phyloP scores from a whole-genome alignment of 805 yeast genomes.

The Saccharomycopsis sp. region DNA sequence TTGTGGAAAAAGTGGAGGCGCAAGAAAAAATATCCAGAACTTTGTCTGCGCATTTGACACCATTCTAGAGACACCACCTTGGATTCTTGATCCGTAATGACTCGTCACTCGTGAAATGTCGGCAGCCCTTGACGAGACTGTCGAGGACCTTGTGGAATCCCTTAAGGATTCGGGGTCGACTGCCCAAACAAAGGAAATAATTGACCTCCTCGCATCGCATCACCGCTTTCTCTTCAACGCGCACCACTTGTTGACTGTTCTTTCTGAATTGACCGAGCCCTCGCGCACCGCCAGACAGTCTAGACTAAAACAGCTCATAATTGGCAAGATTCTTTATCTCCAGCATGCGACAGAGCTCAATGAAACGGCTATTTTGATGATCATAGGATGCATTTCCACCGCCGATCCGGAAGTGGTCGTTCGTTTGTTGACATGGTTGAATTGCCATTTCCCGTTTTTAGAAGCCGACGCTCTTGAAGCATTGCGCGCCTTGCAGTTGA shows the following conservation, averaged over 20 bases:
- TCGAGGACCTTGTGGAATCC: background rate
- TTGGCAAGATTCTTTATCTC: background rate
- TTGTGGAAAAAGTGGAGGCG: too few species aligned
- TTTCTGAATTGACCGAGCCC: background rate
- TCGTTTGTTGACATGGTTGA: background rate
- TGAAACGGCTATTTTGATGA: background rate
- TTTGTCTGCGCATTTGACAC: too few species aligned
- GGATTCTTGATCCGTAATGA: too few species aligned
- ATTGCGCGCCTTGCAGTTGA: background rate
- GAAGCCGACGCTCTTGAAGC: background rate
- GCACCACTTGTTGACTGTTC: background rate
- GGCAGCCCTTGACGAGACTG: background rate
- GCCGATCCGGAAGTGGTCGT: background rate
- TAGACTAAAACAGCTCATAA: background rate
- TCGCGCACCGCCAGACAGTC: background rate
- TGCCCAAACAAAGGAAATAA: background rate
- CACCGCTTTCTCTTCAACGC: background rate
- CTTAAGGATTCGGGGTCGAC: background rate
- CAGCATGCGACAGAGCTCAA: background rate
- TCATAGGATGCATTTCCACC: background rate
- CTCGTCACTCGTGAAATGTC: too few species aligned
- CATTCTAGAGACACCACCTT: too few species aligned
- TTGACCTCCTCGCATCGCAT: background rate
- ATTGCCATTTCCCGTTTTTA: background rate
- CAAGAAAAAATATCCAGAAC: too few species aligned